Evolutionary conservation across 768 basidiomycete species (phyloP).

Genomic region (Amylocystis lapponica): DNA sequence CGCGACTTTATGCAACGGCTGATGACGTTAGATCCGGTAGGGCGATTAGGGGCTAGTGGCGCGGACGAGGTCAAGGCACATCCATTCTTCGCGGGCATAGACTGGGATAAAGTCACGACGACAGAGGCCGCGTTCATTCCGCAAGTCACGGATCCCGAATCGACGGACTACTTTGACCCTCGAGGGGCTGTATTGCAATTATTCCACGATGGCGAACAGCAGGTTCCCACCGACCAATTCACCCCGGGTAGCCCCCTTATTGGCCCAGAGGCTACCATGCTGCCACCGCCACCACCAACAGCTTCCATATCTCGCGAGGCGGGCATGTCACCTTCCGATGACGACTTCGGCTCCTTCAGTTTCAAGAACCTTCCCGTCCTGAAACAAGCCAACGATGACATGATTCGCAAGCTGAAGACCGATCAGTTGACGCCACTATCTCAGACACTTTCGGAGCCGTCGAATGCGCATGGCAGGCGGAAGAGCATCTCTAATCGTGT

Average conservation of each 20-base stretch:
- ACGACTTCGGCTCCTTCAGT: slow-evolving; percentile 96
- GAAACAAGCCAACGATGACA: slow-evolving; percentile 98
- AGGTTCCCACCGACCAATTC: slow-evolving; percentile 46
- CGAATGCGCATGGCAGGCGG: slow-evolving; percentile 53
- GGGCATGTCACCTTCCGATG: slow-evolving; percentile 53
- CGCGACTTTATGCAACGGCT: slow-evolving; percentile 87
- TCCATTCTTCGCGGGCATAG: slow-evolving; percentile 83
- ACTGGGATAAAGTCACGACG: slow-evolving; percentile 89
- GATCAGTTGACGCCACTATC: slow-evolving; percentile 80
- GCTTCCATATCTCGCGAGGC: slow-evolving; percentile 30
- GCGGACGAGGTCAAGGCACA: slow-evolving; percentile 92
- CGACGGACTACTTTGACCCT: slow-evolving; percentile 99
- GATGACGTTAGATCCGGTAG: slow-evolving; percentile 71
- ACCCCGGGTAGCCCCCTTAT: slow-evolving; percentile 38
- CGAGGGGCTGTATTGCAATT: slow-evolving; percentile 87
- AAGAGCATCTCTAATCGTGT: slow-evolving; percentile 73
- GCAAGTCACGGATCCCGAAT: slow-evolving; percentile 91
- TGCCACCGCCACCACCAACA: slow-evolving; percentile 16
- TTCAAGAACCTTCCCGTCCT: slow-evolving; percentile 95
- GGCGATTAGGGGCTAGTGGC: slow-evolving; percentile 80
- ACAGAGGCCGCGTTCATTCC: slow-evolving; percentile 94
- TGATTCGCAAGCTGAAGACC: slow-evolving; percentile 91
- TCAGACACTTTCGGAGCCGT: slow-evolving; percentile 66
- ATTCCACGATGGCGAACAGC: slow-evolving; percentile 84
- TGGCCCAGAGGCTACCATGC: slow-evolving; percentile 25